Base-by-base conservation (phyloP, 768 basidiomycete species). In the Sporobolomyces phaffii region DNA sequence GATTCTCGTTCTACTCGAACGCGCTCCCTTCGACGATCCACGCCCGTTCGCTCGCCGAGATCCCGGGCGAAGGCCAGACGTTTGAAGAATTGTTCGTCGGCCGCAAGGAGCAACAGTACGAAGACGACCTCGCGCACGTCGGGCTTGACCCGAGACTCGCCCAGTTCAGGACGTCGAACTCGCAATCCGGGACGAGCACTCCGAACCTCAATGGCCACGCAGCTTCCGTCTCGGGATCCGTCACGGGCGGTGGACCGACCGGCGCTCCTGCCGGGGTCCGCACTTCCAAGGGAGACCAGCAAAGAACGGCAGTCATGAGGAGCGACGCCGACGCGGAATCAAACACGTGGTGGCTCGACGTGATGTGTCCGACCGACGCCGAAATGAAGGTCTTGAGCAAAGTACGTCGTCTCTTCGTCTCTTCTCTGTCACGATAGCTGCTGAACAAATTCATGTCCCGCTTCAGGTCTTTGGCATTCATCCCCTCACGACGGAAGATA, bases 1-100 rank as follows among this genome's bases (percentile, higher is more conserved):
- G 96, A 49, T 99, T 98, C 80, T 97, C 96, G 0, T 99, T 98
- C 80, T 99, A 98, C 79, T 97, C 91, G 22, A 98, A 96, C 74
- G 83, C 87, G 6, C 80, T 96, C 53, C 85, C 87, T 4, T 88
- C 91, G 0, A 97, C 96, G 2, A 97, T 99, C 52, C 94, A 98
- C 79, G 90, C 96, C 0, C 84, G 92, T 22, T 92, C 88, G 68
- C 79, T 99, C 20, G 86, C 88, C 62, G 96, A 99, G 77, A 83
- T 99, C 20, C 96, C 96, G 0, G 90, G 89, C 0, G 92, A 94
- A 41, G 90, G 89, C 0, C 94, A 98, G 78, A 83, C 85, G 0
- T 99, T 98, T 73, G 89, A 90, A 71, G 90, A 96, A 51, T 79
- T 99, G 26, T 98, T 99, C 76, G 77, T 78, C 36, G 81, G 81